phyloP scores from a whole-genome alignment of 441 rosid species.

The Mallotus repandus region DNA sequence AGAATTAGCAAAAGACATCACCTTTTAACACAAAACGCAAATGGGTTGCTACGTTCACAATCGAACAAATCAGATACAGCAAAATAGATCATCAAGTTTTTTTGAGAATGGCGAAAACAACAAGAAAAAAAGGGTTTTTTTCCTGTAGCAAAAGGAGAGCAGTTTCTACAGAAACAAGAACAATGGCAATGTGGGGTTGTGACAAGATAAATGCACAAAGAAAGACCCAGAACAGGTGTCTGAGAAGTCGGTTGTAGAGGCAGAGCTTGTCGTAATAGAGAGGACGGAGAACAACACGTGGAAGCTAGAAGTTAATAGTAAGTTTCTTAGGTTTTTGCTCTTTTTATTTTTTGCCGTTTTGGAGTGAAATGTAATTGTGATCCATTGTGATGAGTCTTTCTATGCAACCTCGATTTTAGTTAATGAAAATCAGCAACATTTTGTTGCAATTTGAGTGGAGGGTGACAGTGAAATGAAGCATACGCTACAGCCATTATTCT shows the following conservation, averaged over 20 bases:
- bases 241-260: conserved; percentile 7
- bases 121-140: conserved; percentile 18
- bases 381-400: background rate
- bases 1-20: background rate
- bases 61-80: background rate
- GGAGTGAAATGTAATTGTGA: background rate
- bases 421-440: background rate
- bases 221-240: conserved; percentile 18
- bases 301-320: conserved; percentile 14
- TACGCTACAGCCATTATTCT: conserved; percentile 7
- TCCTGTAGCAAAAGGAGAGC: conserved; percentile 9
- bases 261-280: conserved; percentile 1
- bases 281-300: conserved; percentile 24
- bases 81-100: conserved; percentile 4
- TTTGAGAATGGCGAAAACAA: conserved; percentile 17
- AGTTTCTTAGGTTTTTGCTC: conserved; percentile 3
- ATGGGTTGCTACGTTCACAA: background rate
- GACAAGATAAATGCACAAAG: background rate
- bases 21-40: conserved; percentile 1
- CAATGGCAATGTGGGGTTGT: conserved; percentile 8
- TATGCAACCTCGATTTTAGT: conserved; percentile 15
- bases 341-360: conserved; percentile 4
- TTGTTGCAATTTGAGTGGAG: background rate
- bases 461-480: background rate
- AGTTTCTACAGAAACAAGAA: background rate